Conservation (phyloP, 371 early-diverging fungal species). For the Mucor velutinosus region DNA sequence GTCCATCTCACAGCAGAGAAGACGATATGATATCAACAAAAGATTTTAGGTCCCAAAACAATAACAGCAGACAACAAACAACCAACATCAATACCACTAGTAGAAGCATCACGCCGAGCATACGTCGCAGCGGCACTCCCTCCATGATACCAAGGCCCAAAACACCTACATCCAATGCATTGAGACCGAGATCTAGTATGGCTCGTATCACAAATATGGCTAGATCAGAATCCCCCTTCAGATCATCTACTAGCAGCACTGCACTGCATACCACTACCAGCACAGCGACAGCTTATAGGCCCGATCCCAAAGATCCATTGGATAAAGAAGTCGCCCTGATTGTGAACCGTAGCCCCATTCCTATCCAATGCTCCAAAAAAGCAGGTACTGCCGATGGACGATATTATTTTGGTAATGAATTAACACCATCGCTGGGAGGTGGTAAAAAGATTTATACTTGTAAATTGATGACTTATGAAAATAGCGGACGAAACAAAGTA, state of each 20-base stretch:
- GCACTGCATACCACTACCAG: neutral
- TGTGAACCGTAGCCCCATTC: slow-evolving; percentile 53
- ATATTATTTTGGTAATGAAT: slow-evolving; percentile 64
- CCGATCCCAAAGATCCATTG: slow-evolving; percentile 55
- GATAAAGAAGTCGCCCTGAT: slow-evolving; percentile 60
- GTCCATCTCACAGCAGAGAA: slow-evolving; percentile 11
- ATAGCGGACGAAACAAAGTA: slow-evolving; percentile 52
- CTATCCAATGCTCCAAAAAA: slow-evolving; percentile 47
- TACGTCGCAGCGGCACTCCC: slow-evolving; percentile 25
- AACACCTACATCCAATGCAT: slow-evolving; percentile 15
- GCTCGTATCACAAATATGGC: neutral
- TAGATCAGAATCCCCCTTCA: slow-evolving; percentile 27
- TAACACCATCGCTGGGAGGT: slow-evolving; percentile 44
- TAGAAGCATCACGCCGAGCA: slow-evolving; percentile 22
- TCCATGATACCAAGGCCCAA: slow-evolving; percentile 39
- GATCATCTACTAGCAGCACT: slow-evolving; percentile 35
- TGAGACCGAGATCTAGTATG: slow-evolving; percentile 5
- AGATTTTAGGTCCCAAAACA: slow-evolving; percentile 19
- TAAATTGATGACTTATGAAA: slow-evolving; percentile 49
- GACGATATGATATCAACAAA: slow-evolving; percentile 11
- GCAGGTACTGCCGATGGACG: slow-evolving; percentile 46
- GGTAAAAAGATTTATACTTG: slow-evolving; percentile 51
- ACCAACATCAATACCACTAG: neutral
- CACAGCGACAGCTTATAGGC: slow-evolving; percentile 34
- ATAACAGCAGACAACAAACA: slow-evolving; percentile 4